phyloP scores from a whole-genome alignment of 768 basidiomycete species.

The Mycena olivaceomarginata region DNA sequence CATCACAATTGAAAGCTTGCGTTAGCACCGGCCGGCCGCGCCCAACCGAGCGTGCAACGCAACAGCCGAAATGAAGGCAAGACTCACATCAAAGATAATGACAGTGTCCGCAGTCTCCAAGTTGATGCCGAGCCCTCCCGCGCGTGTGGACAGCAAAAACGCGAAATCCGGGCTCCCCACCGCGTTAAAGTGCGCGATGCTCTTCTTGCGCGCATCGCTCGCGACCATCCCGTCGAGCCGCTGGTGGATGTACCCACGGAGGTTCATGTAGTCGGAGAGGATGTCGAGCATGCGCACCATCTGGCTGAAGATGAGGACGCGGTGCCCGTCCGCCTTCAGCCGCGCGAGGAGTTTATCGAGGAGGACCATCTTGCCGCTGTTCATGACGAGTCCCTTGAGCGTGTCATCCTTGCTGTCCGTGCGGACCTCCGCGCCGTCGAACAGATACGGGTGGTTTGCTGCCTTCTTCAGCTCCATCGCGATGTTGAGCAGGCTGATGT shows the following conservation, averaged over 20 bases:
- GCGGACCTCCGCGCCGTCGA: constrained; percentile 92
- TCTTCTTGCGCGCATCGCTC: constrained; percentile 94
- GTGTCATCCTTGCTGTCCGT: constrained; percentile 84
- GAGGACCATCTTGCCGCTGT: constrained; percentile 98
- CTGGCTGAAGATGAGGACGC: constrained; percentile 99
- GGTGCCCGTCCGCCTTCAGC: constrained; percentile 93
- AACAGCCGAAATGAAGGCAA: background rate
- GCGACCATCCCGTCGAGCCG: constrained; percentile 97
- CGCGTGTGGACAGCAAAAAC: constrained; percentile 96
- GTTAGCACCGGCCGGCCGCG: constrained; percentile 8
- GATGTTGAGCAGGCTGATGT: constrained; percentile 97
- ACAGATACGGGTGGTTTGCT: constrained; percentile 97
- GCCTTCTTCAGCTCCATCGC: constrained; percentile 99
- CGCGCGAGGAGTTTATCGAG: constrained; percentile 97
- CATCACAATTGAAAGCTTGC: background rate
- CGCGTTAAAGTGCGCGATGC: constrained; percentile 97
- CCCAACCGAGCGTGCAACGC: background rate
- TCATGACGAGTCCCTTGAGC: constrained; percentile 98
- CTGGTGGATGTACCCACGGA: constrained; percentile 94
- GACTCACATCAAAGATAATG: constrained; percentile 96
- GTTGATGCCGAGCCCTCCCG: constrained; percentile 98
- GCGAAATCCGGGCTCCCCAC: constrained; percentile 96
- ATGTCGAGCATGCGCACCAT: constrained; percentile 99
- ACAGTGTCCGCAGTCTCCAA: constrained; percentile 99
- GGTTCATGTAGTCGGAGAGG: constrained; percentile 95